phyloP scores from a whole-genome alignment of 2,329 filamentous ascomycete species.

The Aspergillus tubingensis region DNA sequence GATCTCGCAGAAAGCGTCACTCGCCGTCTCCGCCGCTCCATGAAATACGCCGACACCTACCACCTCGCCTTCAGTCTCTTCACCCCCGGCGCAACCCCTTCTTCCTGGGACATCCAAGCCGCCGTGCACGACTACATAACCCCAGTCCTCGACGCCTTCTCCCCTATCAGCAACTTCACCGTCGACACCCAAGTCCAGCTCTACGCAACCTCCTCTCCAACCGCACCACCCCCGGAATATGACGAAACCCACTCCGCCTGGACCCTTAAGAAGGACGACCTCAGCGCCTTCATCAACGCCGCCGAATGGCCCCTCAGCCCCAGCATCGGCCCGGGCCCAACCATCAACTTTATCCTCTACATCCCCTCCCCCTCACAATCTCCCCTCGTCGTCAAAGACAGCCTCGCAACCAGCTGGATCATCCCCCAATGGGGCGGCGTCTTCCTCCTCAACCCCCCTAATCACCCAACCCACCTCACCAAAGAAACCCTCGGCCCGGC shows the following conservation, averaged over 20 bases:
- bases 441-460: constrained; percentile 62
- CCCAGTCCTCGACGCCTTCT: constrained; percentile 76
- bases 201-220: constrained; percentile 72
- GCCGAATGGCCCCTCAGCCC: constrained; percentile 96
- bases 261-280: constrained; percentile 77
- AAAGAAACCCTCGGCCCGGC: constrained; percentile 71
- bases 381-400: constrained; percentile 62
- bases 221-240: constrained; percentile 59
- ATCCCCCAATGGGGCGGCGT: constrained; percentile 94
- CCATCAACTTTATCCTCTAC: constrained; percentile 93
- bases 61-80: constrained; percentile 96
- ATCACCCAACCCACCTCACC: constrained; percentile 56
- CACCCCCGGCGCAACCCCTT: constrained; percentile 74
- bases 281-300: constrained; percentile 94
- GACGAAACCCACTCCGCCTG: constrained; percentile 59
- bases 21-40: constrained; percentile 73
- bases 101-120: constrained; percentile 85
- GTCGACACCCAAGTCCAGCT: constrained; percentile 95
- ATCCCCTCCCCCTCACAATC: constrained; percentile 70
- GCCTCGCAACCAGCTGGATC: constrained; percentile 75
- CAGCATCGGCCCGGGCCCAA: constrained; percentile 89
- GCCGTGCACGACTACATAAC: constrained; percentile 79
- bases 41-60: constrained; percentile 92
- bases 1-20: constrained; percentile 60
- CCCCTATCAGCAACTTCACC: constrained; percentile 88